Evolutionary conservation across 2,329 filamentous ascomycete species (phyloP).

Genomic region (Epicoccum sorghinum): DNA sequence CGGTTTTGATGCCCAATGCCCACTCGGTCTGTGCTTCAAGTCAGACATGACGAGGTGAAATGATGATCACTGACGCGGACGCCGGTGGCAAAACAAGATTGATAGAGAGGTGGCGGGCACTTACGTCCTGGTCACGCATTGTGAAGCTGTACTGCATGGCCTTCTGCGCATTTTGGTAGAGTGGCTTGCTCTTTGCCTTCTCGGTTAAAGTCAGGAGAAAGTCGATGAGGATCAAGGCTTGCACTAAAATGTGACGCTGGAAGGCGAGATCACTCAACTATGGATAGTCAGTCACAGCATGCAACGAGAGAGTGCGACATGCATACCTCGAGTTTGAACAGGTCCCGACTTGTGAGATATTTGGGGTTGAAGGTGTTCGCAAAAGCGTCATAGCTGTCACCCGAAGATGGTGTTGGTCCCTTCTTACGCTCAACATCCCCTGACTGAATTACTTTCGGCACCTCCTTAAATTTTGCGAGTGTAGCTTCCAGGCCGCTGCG

Average conservation of each 20-base stretch:
- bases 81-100: constrained; percentile 21
- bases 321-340: constrained; percentile 90
- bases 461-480: constrained; percentile 75
- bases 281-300: constrained; percentile 35
- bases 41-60: constrained; percentile 36
- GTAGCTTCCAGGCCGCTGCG: constrained; percentile 68
- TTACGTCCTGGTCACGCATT: constrained; percentile 81
- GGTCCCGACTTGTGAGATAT: constrained; percentile 94
- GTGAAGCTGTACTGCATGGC: constrained; percentile 83
- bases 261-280: constrained; percentile 94
- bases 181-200: constrained; percentile 78
- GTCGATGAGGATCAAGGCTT: constrained; percentile 91
- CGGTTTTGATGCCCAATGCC: constrained; percentile 77
- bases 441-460: constrained; percentile 71
- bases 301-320: constrained; percentile 20
- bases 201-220: constrained; percentile 91
- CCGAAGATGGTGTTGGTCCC: constrained; percentile 65
- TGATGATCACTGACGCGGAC: constrained; percentile 31
- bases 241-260: constrained; percentile 89
- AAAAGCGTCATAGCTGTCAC: constrained; percentile 66
- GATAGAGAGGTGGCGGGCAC: constrained; percentile 42
- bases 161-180: constrained; percentile 76
- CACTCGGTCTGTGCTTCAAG: constrained; percentile 71
- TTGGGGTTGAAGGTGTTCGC: constrained; percentile 90
- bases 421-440: constrained; percentile 69